A percentile compares a stretch with the other conserved stretches of the same genome.
Evolutionary conservation across 129 eudicot genomes (phyloP).

Genomic region (Flaveria bidentis): DNA sequence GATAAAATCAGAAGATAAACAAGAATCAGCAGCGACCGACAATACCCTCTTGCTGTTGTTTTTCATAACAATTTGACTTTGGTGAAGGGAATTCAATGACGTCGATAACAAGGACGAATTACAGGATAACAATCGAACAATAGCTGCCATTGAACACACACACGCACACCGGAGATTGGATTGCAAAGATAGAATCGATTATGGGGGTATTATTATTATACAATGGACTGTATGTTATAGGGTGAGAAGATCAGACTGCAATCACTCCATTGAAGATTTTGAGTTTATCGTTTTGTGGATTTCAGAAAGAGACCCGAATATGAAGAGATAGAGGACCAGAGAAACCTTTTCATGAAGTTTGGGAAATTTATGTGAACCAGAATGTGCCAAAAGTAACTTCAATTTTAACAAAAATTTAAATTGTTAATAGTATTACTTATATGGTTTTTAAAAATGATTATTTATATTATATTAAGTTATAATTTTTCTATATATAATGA

Average conservation of each 20-base stretch:
- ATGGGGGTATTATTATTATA: background rate
- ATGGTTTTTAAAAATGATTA: too few species aligned
- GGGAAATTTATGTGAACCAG: constrained; percentile 48
- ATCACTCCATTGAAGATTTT: constrained; percentile 8
- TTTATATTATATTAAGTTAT: too few species aligned
- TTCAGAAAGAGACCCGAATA: background rate
- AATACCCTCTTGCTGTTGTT: constrained; percentile 37
- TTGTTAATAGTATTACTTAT: too few species aligned
- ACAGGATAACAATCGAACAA: constrained; percentile 53
- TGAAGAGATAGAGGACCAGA: too few species aligned
- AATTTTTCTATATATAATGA: too few species aligned
- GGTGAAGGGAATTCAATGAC: constrained; percentile 56
- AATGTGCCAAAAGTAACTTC: constrained; percentile 25
- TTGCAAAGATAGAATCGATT: background rate
- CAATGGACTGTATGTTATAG: background rate
- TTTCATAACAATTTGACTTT: constrained; percentile 29
- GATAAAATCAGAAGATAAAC: constrained; percentile 37
- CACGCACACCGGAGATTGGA: constrained; percentile 6
- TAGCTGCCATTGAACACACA: constrained; percentile 61
- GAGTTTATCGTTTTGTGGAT: constrained; percentile 8
- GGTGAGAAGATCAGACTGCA: background rate
- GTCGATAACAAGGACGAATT: constrained; percentile 54
- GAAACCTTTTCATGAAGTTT: too few species aligned
- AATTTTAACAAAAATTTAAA: too few species aligned
- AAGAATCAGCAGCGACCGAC: constrained; percentile 37